Percentiles rank a stretch among this genome's conserved stretches.
phyloP scores from a whole-genome alignment of 2,329 filamentous ascomycete genomes.

The Fusarium sp. region DNA sequence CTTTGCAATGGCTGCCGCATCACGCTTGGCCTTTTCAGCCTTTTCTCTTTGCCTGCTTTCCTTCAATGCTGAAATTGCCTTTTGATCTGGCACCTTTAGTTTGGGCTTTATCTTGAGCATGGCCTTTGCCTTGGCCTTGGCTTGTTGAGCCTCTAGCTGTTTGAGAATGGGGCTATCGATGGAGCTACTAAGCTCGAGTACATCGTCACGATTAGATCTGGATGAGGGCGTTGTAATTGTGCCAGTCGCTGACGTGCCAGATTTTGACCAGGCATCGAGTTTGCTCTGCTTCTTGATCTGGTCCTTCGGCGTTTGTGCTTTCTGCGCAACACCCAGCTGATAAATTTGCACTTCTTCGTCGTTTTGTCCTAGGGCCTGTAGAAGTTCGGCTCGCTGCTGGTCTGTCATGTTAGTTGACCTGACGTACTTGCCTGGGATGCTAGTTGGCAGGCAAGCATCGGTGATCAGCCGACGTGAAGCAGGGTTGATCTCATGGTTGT shows the following conservation, averaged over 20 bases:
- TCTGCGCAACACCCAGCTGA: constrained; percentile 49
- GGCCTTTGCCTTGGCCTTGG: constrained; percentile 45
- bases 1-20: constrained; percentile 75
- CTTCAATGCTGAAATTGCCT: constrained; percentile 61
- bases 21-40: constrained; percentile 76
- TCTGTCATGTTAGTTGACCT: constrained; percentile 82
- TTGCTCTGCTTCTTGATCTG: constrained; percentile 65
- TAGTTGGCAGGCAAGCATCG: constrained; percentile 70
- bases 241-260: constrained; percentile 47
- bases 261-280: constrained; percentile 70
- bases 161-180: constrained; percentile 60
- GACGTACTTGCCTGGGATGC: constrained; percentile 61
- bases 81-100: constrained; percentile 48
- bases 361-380: constrained; percentile 68
- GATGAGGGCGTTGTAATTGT: constrained; percentile 37
- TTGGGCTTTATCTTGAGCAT: constrained; percentile 46
- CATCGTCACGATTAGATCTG: constrained; percentile 57
- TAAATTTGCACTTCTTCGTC: constrained; percentile 63
- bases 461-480: constrained; percentile 69
- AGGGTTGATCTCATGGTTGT: constrained; percentile 74
- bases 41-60: constrained; percentile 78
- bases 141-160: constrained; percentile 54
- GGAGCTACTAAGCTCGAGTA: constrained; percentile 57
- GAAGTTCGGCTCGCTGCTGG: constrained; percentile 85
- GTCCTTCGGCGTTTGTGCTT: constrained; percentile 42